Evolutionary conservation across 2,329 filamentous ascomycete genomes (phyloP).

Genomic region (Ascomycota sp.): DNA sequence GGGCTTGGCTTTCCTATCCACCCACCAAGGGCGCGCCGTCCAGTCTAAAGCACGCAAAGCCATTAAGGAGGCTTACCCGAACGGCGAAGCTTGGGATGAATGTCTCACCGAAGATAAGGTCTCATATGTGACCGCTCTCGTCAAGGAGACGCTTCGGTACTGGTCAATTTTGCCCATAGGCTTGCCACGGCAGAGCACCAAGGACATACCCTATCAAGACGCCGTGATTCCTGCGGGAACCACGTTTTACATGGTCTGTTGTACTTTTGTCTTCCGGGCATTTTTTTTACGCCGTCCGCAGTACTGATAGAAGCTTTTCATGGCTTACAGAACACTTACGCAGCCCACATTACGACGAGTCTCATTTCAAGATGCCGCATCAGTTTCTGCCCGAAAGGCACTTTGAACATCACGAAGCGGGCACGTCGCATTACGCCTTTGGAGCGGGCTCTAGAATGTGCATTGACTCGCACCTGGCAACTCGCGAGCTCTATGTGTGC

Average conservation of each 20-base stretch:
- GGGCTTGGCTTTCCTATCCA: slow-evolving; percentile 56
- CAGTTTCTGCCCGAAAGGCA: slow-evolving; percentile 51
- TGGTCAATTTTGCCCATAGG: slow-evolving; percentile 65
- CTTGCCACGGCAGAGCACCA: slow-evolving; percentile 48
- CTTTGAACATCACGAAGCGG: slow-evolving; percentile 28
- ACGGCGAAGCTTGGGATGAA: slow-evolving; percentile 53
- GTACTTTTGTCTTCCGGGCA: background rate
- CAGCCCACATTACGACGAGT: slow-evolving; percentile 48
- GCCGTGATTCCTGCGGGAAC: slow-evolving; percentile 49
- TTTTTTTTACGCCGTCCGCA: background rate
- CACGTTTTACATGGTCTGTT: slow-evolving; percentile 49
- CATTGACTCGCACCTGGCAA: slow-evolving; percentile 38
- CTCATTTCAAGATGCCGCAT: slow-evolving; percentile 40
- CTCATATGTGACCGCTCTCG: slow-evolving; percentile 53
- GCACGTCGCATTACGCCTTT: slow-evolving; percentile 38
- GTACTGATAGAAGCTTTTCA: too few species aligned
- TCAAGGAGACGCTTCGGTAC: slow-evolving; percentile 58
- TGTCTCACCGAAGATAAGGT: slow-evolving; percentile 54
- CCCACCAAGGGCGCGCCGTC: slow-evolving; percentile 41
- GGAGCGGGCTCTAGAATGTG: slow-evolving; percentile 42
- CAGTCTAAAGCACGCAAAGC: slow-evolving; percentile 47
- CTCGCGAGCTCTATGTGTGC: slow-evolving; percentile 38
- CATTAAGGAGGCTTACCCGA: slow-evolving; percentile 47
- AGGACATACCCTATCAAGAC: slow-evolving; percentile 46
- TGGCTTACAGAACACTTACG: slow-evolving; percentile 47